A percentile compares a stretch with the other conserved stretches of the same genome.
phyloP scores from a whole-genome alignment of 2,329 filamentous ascomycete genomes.

The Ophiocordyceps polyrhachis-furcata region DNA sequence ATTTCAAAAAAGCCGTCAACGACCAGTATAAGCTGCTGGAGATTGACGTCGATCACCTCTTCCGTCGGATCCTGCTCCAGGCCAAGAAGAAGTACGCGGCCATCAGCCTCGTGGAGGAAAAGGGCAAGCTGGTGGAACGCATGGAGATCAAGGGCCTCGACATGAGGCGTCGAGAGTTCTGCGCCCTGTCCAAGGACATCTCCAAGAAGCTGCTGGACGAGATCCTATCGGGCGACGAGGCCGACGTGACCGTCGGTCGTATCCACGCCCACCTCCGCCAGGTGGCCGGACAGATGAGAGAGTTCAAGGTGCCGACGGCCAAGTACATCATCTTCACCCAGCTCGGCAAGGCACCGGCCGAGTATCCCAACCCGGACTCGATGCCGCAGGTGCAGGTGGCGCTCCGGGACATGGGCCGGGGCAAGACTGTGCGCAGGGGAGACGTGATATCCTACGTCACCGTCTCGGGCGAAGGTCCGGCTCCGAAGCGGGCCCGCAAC shows the following conservation, averaged over 20 bases:
- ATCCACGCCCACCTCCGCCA: slow-evolving; percentile 88
- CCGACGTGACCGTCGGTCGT: slow-evolving; percentile 69
- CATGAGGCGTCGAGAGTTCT: slow-evolving; percentile 96
- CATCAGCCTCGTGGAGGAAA: slow-evolving; percentile 76
- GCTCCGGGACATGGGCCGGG: slow-evolving; percentile 66
- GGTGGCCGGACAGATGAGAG: slow-evolving; percentile 71
- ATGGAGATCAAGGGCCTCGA: slow-evolving; percentile 97
- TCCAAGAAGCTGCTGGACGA: slow-evolving; percentile 82
- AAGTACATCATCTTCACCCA: slow-evolving; percentile 99
- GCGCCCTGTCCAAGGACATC: slow-evolving; percentile 84
- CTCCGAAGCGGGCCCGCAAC: slow-evolving; percentile 77
- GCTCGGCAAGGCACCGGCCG: slow-evolving; percentile 80
- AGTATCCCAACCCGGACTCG: slow-evolving; percentile 83
- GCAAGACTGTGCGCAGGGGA: slow-evolving; percentile 76
- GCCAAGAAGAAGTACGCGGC: slow-evolving; percentile 99
- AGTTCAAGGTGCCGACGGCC: slow-evolving; percentile 50
- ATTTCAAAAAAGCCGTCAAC: slow-evolving; percentile 92
- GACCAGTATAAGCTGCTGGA: slow-evolving; percentile 82
- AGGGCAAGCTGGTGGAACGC: slow-evolving; percentile 82
- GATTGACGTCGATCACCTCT: slow-evolving; percentile 96
- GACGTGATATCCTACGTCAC: slow-evolving; percentile 91
- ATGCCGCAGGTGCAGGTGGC: slow-evolving; percentile 98
- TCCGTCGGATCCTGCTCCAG: slow-evolving; percentile 79
- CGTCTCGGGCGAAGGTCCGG: slow-evolving; percentile 52
- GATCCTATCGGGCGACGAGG: slow-evolving; percentile 83